A percentile compares a stretch with the other conserved stretches of the same genome.
These are phyloP conservation scores for Hypericum perforatum DNA, from an alignment of 345 rosid genomes.

Conservation along the genomic window DNA sequence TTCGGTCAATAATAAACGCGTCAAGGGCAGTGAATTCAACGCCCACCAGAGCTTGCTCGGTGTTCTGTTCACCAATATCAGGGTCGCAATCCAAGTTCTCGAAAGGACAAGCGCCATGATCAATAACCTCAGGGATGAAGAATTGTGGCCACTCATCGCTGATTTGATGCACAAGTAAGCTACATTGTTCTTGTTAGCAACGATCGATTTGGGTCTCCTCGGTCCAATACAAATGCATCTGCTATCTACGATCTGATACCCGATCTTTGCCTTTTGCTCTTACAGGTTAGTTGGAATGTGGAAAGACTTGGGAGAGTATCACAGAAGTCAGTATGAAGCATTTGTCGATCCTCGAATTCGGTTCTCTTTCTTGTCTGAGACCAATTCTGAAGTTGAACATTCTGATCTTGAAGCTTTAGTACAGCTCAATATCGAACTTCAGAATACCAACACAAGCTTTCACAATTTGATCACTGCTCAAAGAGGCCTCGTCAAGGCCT, in stretches of 20 bases:
- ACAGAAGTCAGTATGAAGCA: constrained; percentile 31
- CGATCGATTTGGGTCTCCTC: too few species aligned
- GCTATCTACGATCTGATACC: too few species aligned
- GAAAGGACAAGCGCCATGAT: constrained; percentile 41
- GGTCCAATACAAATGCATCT: too few species aligned
- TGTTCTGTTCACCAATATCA: constrained; percentile 40
- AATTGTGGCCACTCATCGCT: constrained; percentile 48
- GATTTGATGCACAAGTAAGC: constrained; percentile 43
- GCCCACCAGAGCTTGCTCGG: constrained; percentile 23
- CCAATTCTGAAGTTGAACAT: constrained; percentile 24
- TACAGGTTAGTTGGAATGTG: constrained; percentile 53
- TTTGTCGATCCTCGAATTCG: constrained; percentile 34
- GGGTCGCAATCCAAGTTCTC: constrained; percentile 50
- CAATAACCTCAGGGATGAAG: constrained; percentile 50
- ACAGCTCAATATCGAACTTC: constrained; percentile 46
- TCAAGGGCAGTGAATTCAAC: constrained; percentile 32
- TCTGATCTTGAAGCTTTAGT: constrained; percentile 41
- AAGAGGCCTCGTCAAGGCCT: constrained; percentile 40
- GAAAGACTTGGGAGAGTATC: constrained; percentile 59
- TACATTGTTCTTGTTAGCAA: background rate
- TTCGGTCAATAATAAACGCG: constrained; percentile 33
- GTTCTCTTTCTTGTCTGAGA: too few species aligned
- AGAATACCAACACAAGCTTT: constrained; percentile 39
- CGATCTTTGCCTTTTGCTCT: background rate
- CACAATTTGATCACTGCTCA: constrained; percentile 48